Evolutionary conservation across 371 early-diverging fungal genomes (phyloP), one percentile per base, ranked within the genome.

Genomic region (Aphelidium insulamus): DNA sequence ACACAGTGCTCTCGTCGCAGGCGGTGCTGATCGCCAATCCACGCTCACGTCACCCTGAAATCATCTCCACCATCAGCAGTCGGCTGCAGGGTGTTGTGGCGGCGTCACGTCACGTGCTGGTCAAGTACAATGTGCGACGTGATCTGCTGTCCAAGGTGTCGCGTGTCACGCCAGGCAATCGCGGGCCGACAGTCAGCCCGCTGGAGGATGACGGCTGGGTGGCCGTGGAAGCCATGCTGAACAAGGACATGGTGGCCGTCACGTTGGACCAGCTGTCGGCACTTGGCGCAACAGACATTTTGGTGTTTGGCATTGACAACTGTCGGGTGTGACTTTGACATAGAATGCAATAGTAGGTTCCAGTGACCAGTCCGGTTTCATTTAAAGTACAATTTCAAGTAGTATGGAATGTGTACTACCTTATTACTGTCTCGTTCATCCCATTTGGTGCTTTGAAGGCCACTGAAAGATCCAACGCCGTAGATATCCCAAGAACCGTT

Each of bases 221-320:
- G 3, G 80, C 84, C 2, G 81, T 94, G 17, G 69, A 68, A 23
- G 62, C 75, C 29, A 91, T 94, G 95, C 72, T 94, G 18, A 50
- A 57, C 21, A 78, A 75, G 50, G 56, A 59, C 31, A 40, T 60
- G 21, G 64, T 74, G 28, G 87, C 75, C 3, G 73, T 78, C 27
- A 68, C 77, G 11, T 84, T 94, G 84, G 95, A 94, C 39, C 45
- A 57, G 41, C 54, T 94, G 43, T 69, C 73, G 41, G 72, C 64
- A n/a, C 54, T 75, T 34, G 90, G 90, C n/a, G 95, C 91, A 2
- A 64, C 65, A 4, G 95, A 94, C 48, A 85, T 94, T 28, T 50
- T 94, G 37, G 69, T 91, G 17, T 66, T 78, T 44, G 52, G 61
- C 21, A 76, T 84, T 33, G 60, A 57, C 36, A 82, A 77, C 46